Evolutionary conservation across 148 eudicot species (phyloP).

Genomic region (Cornus suecica): DNA sequence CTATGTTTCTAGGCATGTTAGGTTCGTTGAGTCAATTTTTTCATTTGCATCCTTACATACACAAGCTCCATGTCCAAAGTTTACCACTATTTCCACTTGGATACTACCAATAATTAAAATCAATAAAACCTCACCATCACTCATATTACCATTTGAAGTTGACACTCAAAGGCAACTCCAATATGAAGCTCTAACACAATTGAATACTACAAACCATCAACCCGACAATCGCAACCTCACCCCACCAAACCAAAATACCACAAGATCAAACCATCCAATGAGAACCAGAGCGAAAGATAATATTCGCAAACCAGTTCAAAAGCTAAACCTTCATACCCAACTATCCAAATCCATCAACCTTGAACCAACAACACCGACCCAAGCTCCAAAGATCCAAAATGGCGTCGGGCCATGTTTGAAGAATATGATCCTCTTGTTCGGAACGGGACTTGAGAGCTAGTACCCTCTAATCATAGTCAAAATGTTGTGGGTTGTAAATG

Average conservation of each 20-base stretch:
- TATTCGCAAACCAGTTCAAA: neutral
- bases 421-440: too few relatives aligned
- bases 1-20: too few relatives aligned
- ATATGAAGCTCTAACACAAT: neutral
- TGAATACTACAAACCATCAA: neutral
- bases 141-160: neutral
- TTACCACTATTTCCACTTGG: neutral
- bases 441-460: too few relatives aligned
- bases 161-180: neutral
- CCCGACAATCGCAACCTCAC: neutral
- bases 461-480: too few relatives aligned
- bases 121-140: neutral
- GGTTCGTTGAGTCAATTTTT: neutral
- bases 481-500: too few relatives aligned
- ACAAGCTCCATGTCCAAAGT: neutral
- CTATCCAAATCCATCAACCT: too few relatives aligned
- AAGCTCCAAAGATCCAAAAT: too few relatives aligned
- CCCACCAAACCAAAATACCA: neutral
- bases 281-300: neutral
- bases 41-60: neutral
- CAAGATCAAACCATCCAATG: too few relatives aligned
- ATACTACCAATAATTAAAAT: too few relatives aligned
- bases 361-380: too few relatives aligned
- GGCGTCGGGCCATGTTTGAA: too few relatives aligned
- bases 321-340: too few relatives aligned